Base-by-base conservation (phyloP, 495 filamentous ascomycete species). In the Penicillium canariense region DNA sequence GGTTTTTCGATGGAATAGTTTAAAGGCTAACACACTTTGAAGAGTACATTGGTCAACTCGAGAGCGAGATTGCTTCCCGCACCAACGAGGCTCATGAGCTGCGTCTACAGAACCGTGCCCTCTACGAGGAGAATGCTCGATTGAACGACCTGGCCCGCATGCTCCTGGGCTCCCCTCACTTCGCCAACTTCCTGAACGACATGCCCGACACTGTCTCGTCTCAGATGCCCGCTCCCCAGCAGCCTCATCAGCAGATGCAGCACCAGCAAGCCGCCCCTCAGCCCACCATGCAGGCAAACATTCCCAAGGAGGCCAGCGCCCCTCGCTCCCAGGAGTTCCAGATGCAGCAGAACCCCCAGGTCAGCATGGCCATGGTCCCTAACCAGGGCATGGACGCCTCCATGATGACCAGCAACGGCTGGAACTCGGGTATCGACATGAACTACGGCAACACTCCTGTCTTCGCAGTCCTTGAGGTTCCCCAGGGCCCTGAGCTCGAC, bases 31-130 rank as follows among this genome's bases (percentile, higher is more conserved):
- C n/a, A n/a, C n/a, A n/a, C n/a, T n/a, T n/a, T n/a, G n/a, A n/a
- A 98, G 94, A 96, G 78, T 97, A 97, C 68, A 97, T 97, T 63
- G 80, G 80, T 50, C 89, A 96, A 65, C 87, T 97, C n/a, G 91
- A 97, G 71, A 78, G 79, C 53, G 89, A 96, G 70, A 81, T 96
- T 52, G 85, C 88, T 5, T 71, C 71, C 53, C 87, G 88, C 68
- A 81, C 82, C 17, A 84, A 77, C 54, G 89, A 95, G 65, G 79
- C 83, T 55, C 82, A 82, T 40, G 84, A 89, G n/a, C 77, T 93
- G 4, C 81, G 84, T 36, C 65, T 77, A 1, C 79, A 91, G 64
- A 96, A 94, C 78, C 78, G 81, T 30, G 82, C 78, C 14, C 78
- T 97, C 27, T 74, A 79, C 57, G 86, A 91, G 35, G 90, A 96